phyloP scores from a whole-genome alignment of 257 asterid genomes.

The Apocynum venetum region DNA sequence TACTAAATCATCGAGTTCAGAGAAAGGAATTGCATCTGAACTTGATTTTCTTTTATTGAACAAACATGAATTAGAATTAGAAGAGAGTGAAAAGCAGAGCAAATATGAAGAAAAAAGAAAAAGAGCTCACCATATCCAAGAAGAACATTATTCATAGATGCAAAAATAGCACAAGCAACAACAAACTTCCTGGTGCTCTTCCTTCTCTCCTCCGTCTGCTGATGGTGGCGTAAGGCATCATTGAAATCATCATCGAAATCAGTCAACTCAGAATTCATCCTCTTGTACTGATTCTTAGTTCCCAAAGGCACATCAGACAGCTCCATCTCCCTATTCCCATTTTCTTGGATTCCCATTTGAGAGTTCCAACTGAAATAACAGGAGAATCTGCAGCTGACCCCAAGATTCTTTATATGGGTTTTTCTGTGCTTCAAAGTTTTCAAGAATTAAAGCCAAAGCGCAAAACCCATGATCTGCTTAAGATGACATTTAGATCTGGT shows the following conservation, averaged over 20 bases:
- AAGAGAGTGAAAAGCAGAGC: background rate
- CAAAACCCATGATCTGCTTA: conserved; percentile 6
- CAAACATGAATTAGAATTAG: background rate
- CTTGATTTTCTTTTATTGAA: background rate
- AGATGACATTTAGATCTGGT: conserved; percentile 18
- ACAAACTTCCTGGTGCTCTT: conserved; percentile 66
- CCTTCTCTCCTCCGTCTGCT: conserved; percentile 47
- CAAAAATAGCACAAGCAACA: conserved; percentile 90
- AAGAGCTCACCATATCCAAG: conserved; percentile 74
- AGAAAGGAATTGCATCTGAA: background rate
- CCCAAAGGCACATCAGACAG: conserved; percentile 44
- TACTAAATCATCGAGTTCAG: background rate
- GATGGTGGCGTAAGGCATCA: conserved; percentile 43
- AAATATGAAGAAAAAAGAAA: background rate
- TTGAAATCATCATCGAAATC: conserved; percentile 35
- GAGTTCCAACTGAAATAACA: conserved; percentile 14
- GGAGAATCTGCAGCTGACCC: background rate
- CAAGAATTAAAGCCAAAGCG: background rate
- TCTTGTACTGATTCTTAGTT: conserved; percentile 53
- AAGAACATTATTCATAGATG: conserved; percentile 87
- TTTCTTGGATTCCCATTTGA: conserved; percentile 38
- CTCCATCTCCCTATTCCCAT: conserved; percentile 48
- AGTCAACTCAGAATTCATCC: conserved; percentile 54
- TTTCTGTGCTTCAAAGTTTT: background rate
- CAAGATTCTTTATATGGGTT: conserved; percentile 11